Evolutionary conservation across 1,284 basidiomycete genomes (phyloP).

Genomic region (Pisolithus thermaeus): DNA sequence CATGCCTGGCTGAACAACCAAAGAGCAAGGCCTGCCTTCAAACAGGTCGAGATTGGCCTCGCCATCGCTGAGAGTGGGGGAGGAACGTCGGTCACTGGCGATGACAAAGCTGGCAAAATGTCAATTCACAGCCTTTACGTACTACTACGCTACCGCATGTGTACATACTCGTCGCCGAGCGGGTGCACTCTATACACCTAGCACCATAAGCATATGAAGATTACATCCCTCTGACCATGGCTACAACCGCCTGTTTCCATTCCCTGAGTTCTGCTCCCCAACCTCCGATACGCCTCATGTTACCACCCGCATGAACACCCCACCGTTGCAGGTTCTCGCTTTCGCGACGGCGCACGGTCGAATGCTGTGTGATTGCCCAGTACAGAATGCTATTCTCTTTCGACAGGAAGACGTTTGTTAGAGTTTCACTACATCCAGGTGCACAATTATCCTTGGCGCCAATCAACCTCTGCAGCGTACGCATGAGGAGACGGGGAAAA

Average conservation of each 20-base stretch:
- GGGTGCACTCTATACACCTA: no score
- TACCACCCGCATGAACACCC: slow-evolving; percentile 22
- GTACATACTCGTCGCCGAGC: no score
- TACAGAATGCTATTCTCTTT: slow-evolving; percentile 44
- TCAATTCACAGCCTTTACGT: no score
- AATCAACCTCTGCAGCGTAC: slow-evolving; percentile 46
- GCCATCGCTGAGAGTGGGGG: not conserved
- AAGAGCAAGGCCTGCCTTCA: not conserved
- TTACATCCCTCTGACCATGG: slow-evolving; percentile 19
- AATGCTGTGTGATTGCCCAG: slow-evolving; percentile 47
- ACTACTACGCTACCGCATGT: no score
- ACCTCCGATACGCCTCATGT: slow-evolving; percentile 38
- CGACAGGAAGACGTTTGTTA: slow-evolving; percentile 39
- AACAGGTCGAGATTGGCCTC: not conserved
- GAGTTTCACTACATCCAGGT: slow-evolving; percentile 43
- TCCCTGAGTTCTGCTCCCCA: slow-evolving; percentile 26
- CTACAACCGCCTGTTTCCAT: slow-evolving; percentile 33
- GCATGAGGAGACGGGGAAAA: slow-evolving; percentile 44
- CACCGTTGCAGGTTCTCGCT: slow-evolving; percentile 26
- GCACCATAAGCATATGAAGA: not conserved
- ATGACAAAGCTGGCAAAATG: no score
- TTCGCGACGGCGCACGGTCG: slow-evolving; percentile 21
- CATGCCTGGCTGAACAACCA: slow-evolving; percentile 3
- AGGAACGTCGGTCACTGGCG: no score
- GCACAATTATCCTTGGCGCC: slow-evolving; percentile 35